Percentiles rank a stretch among this genome's conserved stretches.
Evolutionary conservation across 2,329 filamentous ascomycete species (phyloP).

Genomic region (Colletotrichum chrysophilum): DNA sequence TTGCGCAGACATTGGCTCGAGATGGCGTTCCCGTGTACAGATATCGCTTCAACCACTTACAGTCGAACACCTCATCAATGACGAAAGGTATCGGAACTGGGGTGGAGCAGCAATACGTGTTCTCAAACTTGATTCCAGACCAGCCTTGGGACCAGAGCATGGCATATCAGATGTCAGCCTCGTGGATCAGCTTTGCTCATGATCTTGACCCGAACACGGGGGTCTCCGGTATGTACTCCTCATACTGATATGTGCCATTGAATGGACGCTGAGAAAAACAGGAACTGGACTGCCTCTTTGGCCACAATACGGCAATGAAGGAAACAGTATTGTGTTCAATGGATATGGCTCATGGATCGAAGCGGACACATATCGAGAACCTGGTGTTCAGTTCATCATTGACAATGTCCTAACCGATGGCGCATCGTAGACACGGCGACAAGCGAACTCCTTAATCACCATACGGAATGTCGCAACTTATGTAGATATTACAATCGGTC

Average conservation of each 20-base stretch:
- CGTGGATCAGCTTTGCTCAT: slow-evolving; percentile 57
- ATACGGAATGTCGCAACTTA: neutral
- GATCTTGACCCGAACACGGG: slow-evolving; percentile 46
- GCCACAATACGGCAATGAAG: slow-evolving; percentile 43
- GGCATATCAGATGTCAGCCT: slow-evolving; percentile 51
- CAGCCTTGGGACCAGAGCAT: slow-evolving; percentile 37
- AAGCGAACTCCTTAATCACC: neutral
- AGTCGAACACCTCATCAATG: slow-evolving; percentile 44
- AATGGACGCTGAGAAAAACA: neutral
- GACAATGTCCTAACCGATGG: neutral
- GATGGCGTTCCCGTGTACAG: slow-evolving; percentile 57
- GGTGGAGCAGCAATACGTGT: slow-evolving; percentile 45
- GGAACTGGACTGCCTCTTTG: slow-evolving; percentile 30
- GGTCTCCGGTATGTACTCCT: neutral
- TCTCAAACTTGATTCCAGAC: slow-evolving; percentile 42
- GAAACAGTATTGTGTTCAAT: slow-evolving; percentile 53
- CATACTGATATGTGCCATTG: neutral
- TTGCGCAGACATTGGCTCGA: slow-evolving; percentile 59
- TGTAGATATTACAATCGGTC: neutral
- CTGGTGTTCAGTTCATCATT: slow-evolving; percentile 38
- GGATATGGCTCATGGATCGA: slow-evolving; percentile 50
- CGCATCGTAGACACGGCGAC: neutral
- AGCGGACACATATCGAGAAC: slow-evolving; percentile 47
- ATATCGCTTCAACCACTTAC: slow-evolving; percentile 48
- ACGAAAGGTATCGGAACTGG: slow-evolving; percentile 54